Evolutionary conservation across 257 asterid genomes (phyloP), one percentile per base, ranked within the genome.

Genomic region (Primulina huaijiensis): DNA sequence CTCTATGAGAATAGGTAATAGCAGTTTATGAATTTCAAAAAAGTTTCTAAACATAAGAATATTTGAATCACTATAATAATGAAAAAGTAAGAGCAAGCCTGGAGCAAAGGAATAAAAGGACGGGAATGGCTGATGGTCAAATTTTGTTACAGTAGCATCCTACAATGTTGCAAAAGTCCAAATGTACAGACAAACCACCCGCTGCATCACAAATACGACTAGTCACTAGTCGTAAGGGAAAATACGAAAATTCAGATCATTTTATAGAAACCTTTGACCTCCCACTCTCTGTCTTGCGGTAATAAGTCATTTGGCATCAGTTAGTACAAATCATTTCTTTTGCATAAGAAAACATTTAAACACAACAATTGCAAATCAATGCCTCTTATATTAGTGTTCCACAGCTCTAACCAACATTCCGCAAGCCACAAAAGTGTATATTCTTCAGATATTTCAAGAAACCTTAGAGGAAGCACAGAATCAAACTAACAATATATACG

Each of bases 401-500:
- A 74, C 37, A 31, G 60, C 46, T 65, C 46, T 57, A 70, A 8
- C 55, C 23, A 57, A 53, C 50, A 50, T 55, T 30, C 34, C 50
- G 65, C 46, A 34, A 52, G 70, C 64, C 34, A 60, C 78, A 50
- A 35, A 27, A 30, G 20, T 62, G 69, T 31, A 19, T 0, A 11
- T 40, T 40, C 11, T 40, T 40, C 52, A 40, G 52, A 40, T 40
- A 0, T 40, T 11, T 40, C 52, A 2, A 40, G 52, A 40, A 40
- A 16, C 52, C 17, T 11, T 25, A n/a, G 8, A 34, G 19, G 52
- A 33, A n/a, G 37, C 10, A 57, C 14, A 52, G 69, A 40, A 55
- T 34, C 11, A 17, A 61, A 69, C 40, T 75, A 55, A 68, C 37
- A 12, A 57, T 43, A 78, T 64, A 29, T 21, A 75, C 37, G 53